Evolutionary conservation across 352 stramenopile species (phyloP), one percentile per base, ranked within the genome.

Genomic region (Phytophthora syringae): DNA sequence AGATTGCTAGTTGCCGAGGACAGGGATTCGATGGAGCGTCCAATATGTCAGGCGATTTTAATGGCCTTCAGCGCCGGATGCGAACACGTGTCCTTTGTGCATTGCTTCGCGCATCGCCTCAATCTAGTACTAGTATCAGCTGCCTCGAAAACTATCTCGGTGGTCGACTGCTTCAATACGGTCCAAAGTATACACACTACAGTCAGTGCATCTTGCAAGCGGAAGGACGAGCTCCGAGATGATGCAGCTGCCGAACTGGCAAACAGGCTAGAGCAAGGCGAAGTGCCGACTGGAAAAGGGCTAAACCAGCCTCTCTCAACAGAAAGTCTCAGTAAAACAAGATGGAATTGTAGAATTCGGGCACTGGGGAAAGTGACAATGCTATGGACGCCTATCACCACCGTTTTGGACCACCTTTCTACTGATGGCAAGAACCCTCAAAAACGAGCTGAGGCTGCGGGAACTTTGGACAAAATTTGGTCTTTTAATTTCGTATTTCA

Each of bases 391-490:
- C 43, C 54, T 47, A 62, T 48, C 5, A 40, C 16, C 11, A 49
- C 15, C 10, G 30, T 54, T 39, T 24, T 48, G 18, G 28, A 61
- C 21, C 53, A 44, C 5, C 15, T 62, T 47, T 3, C 24, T 20
- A 20, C 15, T 30, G 42, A 60, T 32, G 54, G 15, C 16, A 20
- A 34, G 9, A 54, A 62, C 16, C 24, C 43, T 36, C 16, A 30
- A 28, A 62, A 62, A 53, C 18, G 54, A 48, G 54, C 43, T 36
- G 43, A 62, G 11, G 54, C 43, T 7, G 5, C 11, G 4, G 20
- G 42, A 30, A 30, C 16, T 16, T 28, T 49, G 20, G 13, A n/a
- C 20, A 49, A 49, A n/a, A 49, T 49, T 18, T 15, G 20, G 7
- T 30, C 20, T 7, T 49, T 49, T 18, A 49, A 49, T 20, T 49